These are phyloP conservation scores for Xanthoconium separans DNA, from an alignment of 1,284 basidiomycete species.

Conservation along the genomic window DNA sequence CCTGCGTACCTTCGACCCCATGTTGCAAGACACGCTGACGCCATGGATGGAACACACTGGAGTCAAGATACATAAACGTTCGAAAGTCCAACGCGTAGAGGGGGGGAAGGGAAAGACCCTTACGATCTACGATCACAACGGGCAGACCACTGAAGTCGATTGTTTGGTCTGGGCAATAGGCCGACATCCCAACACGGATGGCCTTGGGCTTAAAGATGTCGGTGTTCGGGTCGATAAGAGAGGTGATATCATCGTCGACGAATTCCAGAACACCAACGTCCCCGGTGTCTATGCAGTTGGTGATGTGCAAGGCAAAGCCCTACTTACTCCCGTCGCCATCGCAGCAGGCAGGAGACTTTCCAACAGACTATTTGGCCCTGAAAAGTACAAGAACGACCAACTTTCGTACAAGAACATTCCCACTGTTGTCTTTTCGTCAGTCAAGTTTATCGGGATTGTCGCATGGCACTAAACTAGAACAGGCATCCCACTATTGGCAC, in stretches of 20 bases:
- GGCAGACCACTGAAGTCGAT: conserved; percentile 84
- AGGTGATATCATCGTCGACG: conserved; percentile 87
- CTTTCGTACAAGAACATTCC: conserved; percentile 91
- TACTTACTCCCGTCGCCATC: conserved; percentile 98
- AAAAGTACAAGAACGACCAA: conserved; percentile 84
- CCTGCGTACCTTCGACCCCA: conserved; percentile 90
- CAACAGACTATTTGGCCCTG: conserved; percentile 89
- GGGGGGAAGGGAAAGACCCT: conserved; percentile 67
- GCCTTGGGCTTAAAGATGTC: conserved; percentile 75
- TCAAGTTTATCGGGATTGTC: conserved; percentile 15
- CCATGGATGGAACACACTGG: conserved; percentile 95
- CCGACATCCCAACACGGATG: conserved; percentile 77
- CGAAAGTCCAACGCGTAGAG: conserved; percentile 77
- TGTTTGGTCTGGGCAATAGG: conserved; percentile 94
- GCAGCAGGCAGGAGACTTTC: conserved; percentile 89
- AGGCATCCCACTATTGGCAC: conserved; percentile 93
- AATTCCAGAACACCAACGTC: conserved; percentile 85
- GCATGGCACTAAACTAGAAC: conserved; percentile 3
- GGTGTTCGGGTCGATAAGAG: conserved; percentile 77
- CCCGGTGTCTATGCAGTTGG: conserved; percentile 82
- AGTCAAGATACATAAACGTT: conserved; percentile 80
- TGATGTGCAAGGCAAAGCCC: conserved; percentile 89
- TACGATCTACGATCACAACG: conserved; percentile 68
- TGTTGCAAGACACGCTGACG: conserved; percentile 84
- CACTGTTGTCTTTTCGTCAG: conserved; percentile 91